These are phyloP conservation scores for Erucastrum elatum DNA, from an alignment of 345 rosid species.

Conservation along the genomic window DNA sequence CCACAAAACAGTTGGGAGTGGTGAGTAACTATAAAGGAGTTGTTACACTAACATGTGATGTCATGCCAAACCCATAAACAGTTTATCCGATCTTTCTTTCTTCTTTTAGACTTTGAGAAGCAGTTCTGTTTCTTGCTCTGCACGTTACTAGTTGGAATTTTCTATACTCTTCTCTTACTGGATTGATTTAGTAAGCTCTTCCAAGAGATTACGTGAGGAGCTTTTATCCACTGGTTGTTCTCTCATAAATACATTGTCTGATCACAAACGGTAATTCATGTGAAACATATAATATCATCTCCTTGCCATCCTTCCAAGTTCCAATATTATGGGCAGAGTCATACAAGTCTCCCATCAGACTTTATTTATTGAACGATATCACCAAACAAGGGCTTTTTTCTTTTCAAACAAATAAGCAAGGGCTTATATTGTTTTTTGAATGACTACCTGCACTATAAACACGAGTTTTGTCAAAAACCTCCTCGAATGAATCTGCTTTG, in stretches of 20 bases:
- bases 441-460: neutral
- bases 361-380: slow-evolving; percentile 4
- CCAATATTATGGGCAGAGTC: neutral
- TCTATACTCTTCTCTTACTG: neutral
- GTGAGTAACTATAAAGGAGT: neutral
- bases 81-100: slow-evolving; percentile 14
- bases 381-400: neutral
- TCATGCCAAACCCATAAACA: slow-evolving; percentile 7
- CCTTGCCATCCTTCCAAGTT: neutral
- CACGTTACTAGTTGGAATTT: neutral
- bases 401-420: neutral
- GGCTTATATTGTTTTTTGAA: neutral
- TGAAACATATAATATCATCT: slow-evolving; percentile 11
- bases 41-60: slow-evolving; percentile 18
- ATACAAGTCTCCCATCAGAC: slow-evolving; percentile 8
- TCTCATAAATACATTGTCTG: slow-evolving; percentile 21
- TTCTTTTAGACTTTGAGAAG: neutral
- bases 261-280: slow-evolving; percentile 3
- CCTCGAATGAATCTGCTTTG: neutral
- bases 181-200: neutral
- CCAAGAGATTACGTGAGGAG: neutral
- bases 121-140: slow-evolving; percentile 6
- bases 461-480: neutral
- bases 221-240: slow-evolving; percentile 3
- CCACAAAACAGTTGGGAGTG: slow-evolving; percentile 8